Conservation (phyloP, 805 yeast genomes). For the Zygosaccharomyces pseudorouxii region DNA sequence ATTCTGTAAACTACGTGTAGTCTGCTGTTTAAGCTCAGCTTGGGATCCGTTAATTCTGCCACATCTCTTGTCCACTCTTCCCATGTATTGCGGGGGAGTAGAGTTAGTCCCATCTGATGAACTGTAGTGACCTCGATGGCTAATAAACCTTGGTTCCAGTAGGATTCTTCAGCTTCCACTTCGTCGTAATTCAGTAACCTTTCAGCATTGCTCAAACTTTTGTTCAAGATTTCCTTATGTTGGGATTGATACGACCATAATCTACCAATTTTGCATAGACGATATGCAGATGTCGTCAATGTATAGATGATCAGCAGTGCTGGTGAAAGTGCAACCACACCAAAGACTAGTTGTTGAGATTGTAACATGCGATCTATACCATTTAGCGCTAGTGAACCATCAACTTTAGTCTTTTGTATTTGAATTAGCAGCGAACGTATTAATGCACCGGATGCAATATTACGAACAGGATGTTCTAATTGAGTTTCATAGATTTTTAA, state of each 20-base stretch:
- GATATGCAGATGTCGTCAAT: constrained; percentile 34
- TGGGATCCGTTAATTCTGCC: constrained; percentile 49
- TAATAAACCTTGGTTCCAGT: constrained; percentile 52
- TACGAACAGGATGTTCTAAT: constrained; percentile 61
- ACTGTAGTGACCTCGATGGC: constrained; percentile 62
- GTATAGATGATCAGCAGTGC: constrained; percentile 56
- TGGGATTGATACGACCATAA: constrained; percentile 27
- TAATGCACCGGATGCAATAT: constrained; percentile 60
- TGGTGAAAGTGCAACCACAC: constrained; percentile 85
- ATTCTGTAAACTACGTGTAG: constrained; percentile 50
- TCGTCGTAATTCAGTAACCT: constrained; percentile 41
- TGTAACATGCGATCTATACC: constrained; percentile 88
- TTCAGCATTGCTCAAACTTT: constrained; percentile 55
- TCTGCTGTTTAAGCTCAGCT: constrained; percentile 38
- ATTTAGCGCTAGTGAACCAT: constrained; percentile 80
- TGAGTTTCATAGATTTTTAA: constrained; percentile 79
- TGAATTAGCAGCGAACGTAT: constrained; percentile 79
- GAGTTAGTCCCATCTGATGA: constrained; percentile 42
- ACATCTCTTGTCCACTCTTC: constrained; percentile 61
- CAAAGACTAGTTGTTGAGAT: constrained; percentile 92
- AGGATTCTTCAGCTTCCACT: constrained; percentile 25
- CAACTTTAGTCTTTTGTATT: constrained; percentile 94
- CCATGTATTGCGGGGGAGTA: constrained; percentile 48
- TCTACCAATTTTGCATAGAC: constrained; percentile 23
- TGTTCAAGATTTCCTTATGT: constrained; percentile 23